phyloP scores from a whole-genome alignment of 805 yeast genomes.

The Nakazawaea ambrosiae region DNA sequence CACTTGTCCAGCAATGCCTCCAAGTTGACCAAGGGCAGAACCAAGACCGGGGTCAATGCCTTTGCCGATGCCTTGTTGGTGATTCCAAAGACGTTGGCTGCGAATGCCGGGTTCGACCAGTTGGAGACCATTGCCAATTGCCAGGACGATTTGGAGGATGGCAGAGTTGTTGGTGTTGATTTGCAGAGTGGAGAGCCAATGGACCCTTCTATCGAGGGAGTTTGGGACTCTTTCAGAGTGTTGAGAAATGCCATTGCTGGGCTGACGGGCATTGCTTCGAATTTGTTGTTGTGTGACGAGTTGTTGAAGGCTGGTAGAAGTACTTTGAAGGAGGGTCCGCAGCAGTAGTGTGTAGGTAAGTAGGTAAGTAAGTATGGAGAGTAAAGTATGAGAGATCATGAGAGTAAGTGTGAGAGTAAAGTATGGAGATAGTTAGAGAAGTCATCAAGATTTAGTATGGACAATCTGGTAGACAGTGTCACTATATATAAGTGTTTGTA shows the following conservation, averaged over 20 bases:
- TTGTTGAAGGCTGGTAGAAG: slow-evolving; percentile 94
- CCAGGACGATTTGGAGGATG: slow-evolving; percentile 82
- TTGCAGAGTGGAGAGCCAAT: slow-evolving; percentile 88
- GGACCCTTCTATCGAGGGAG: slow-evolving; percentile 90
- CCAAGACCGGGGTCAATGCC: slow-evolving; percentile 86
- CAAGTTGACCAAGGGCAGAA: slow-evolving; percentile 69
- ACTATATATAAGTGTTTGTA: too few species aligned
- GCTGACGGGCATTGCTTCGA: slow-evolving; percentile 92
- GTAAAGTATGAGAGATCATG: not conserved
- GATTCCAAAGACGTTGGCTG: slow-evolving; percentile 86
- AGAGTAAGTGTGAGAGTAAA: not conserved
- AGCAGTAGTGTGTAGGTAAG: slow-evolving; percentile 8
- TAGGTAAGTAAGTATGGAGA: too few species aligned
- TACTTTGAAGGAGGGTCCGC: slow-evolving; percentile 63
- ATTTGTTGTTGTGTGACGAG: slow-evolving; percentile 90
- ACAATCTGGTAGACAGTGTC: too few species aligned
- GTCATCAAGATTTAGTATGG: too few species aligned
- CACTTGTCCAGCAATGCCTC: slow-evolving; percentile 49
- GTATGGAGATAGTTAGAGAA: too few species aligned
- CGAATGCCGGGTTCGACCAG: slow-evolving; percentile 91
- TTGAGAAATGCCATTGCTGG: slow-evolving; percentile 87
- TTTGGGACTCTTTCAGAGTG: slow-evolving; percentile 95
- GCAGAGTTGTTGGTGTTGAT: slow-evolving; percentile 84
- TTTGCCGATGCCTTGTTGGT: slow-evolving; percentile 88
- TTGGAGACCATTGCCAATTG: slow-evolving; percentile 83